phyloP scores from a whole-genome alignment of 2,329 filamentous ascomycete species.

The Trichoderma brevicompactum region DNA sequence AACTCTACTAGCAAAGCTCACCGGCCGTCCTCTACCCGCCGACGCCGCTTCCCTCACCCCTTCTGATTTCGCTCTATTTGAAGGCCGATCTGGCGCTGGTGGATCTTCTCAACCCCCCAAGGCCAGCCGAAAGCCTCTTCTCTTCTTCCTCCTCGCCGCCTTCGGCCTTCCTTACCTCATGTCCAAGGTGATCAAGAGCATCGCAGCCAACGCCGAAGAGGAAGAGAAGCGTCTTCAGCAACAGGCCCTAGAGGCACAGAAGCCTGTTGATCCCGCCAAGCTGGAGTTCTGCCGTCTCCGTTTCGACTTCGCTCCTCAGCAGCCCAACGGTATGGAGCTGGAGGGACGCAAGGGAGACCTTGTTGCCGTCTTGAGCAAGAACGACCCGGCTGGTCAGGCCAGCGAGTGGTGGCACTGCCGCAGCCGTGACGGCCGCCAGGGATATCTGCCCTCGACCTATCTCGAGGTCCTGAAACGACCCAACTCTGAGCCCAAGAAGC shows the following conservation, averaged over 20 bases:
- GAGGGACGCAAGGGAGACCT: conserved; percentile 94
- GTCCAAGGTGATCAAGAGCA: conserved; percentile 88
- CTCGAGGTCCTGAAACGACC: conserved; percentile 72
- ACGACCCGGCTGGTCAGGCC: conserved; percentile 86
- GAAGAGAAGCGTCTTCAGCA: conserved; percentile 65
- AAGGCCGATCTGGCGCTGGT: conserved; percentile 67
- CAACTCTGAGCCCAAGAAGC: conserved; percentile 55
- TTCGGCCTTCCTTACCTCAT: conserved; percentile 96
- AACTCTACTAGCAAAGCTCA: conserved; percentile 88
- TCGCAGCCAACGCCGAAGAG: conserved; percentile 84
- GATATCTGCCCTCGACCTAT: conserved; percentile 90
- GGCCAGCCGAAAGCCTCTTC: conserved; percentile 90
- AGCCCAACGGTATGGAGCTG: conserved; percentile 73
- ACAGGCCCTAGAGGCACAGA: conserved; percentile 55
- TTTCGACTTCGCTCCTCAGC: conserved; percentile 89
- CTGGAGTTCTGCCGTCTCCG: conserved; percentile 95
- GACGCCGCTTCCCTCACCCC: conserved; percentile 87
- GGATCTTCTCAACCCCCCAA: conserved; percentile 68
- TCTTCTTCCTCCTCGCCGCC: conserved; percentile 93
- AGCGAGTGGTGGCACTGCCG: conserved; percentile 98
- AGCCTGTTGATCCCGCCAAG: conserved; percentile 80
- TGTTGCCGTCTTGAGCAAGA: conserved; percentile 90
- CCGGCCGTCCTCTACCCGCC: conserved; percentile 85
- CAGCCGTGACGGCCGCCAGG: conserved; percentile 84
- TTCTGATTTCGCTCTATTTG: conserved; percentile 86